Evolutionary conservation across 2,329 filamentous ascomycete species (phyloP), one percentile per base, ranked within the genome.

Genomic region (Coniella lustricola): DNA sequence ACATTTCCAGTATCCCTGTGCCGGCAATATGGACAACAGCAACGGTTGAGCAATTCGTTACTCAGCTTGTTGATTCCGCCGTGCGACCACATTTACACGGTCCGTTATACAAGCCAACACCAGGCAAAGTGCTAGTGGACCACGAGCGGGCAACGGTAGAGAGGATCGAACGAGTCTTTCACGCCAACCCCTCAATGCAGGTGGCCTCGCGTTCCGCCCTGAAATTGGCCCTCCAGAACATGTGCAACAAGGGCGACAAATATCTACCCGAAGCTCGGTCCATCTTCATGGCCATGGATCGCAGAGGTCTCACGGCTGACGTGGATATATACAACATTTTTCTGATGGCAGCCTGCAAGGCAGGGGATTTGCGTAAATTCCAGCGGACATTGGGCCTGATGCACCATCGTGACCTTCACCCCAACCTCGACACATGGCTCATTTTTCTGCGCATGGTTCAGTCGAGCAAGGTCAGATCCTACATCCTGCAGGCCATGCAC

Each of bases 401-500:
- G 74, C 51, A 62, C 20, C 46, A 54, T 7, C 61, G 62, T 12
- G 67, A 64, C 41, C 64, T 67, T 38, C 52, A 55, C 22, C 71
- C 74, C 3, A 69, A 74, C 41, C 57, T 69, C 3, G 59, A 60
- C 14, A 76, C 75, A 0, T 78, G 75, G 75, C 54, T 71, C 3
- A 62, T 71, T 3, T 73, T 76, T 50, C 60, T 78, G 16, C 60
- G 64, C n/a, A 64, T 77, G 38, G 75, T 85, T 49, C 75, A 79
- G 60, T 75, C 75, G 10, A 80, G 83, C 58, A 72, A 77, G n/a
- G 68, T 73, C 43, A 66, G 67, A 44, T 67, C 68, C 20, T 69
- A 72, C 54, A 62, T 75, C 25, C 58, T 77, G 25, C 65, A 67
- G 12, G 63, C 64, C 49, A 77, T 78, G 73, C 63, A 71, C 47